phyloP scores from a whole-genome alignment of 805 yeast genomes.

The Candida xiaguanensis region DNA sequence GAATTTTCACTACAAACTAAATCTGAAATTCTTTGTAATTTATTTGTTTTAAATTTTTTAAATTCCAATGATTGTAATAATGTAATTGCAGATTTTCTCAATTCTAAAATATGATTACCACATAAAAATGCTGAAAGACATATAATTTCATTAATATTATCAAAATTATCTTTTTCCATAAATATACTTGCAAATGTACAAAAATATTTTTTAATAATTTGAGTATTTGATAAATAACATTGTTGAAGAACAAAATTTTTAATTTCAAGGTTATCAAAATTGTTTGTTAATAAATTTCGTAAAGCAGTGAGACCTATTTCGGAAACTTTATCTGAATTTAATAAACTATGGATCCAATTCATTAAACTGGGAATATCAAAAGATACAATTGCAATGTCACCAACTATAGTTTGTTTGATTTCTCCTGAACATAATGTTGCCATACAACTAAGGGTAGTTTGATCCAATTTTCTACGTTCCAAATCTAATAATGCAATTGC shows the following conservation, averaged over 20 bases:
- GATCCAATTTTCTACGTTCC: conserved; percentile 66
- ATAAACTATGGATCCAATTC: conserved; percentile 76
- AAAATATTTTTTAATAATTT: conserved; percentile 59
- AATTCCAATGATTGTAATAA: conserved; percentile 66
- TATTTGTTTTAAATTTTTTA: conserved; percentile 38
- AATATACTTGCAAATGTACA: conserved; percentile 65
- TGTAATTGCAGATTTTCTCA: conserved; percentile 69
- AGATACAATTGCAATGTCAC: conserved; percentile 51
- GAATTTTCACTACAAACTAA: conserved; percentile 71
- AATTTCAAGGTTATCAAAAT: conserved; percentile 50
- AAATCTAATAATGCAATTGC: conserved; percentile 76
- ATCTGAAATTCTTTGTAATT: conserved; percentile 57
- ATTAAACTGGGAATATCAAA: conserved; percentile 69
- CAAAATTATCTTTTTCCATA: conserved; percentile 41
- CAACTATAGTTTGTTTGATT: conserved; percentile 48
- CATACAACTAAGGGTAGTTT: conserved; percentile 78
- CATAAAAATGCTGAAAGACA: conserved; percentile 75
- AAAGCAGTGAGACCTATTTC: conserved; percentile 70
- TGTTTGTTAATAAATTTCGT: conserved; percentile 58
- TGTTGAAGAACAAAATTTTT: conserved; percentile 61
- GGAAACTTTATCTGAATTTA: conserved; percentile 55
- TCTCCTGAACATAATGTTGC: conserved; percentile 77
- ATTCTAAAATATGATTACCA: conserved; percentile 66
- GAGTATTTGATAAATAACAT: conserved; percentile 55
- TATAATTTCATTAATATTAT: conserved; percentile 57